Conservation (phyloP, 768 basidiomycete genomes). For the Dacryopinax spathularia region DNA sequence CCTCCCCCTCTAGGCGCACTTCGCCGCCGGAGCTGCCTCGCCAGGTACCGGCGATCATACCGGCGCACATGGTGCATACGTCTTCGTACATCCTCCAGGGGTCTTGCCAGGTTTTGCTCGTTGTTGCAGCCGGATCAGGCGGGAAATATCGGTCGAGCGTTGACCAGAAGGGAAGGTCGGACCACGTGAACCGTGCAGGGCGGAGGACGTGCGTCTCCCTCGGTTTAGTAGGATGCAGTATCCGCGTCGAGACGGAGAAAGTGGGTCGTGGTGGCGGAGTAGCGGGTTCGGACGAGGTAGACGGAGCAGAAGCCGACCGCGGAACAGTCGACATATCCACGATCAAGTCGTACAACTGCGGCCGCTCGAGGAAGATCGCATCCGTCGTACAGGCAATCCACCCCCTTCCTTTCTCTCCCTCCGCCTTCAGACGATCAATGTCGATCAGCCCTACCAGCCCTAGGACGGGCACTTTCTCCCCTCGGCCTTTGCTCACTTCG, state of each 20-base stretch:
- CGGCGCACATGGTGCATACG: conserved; percentile 65
- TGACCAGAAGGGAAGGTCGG: conserved; percentile 69
- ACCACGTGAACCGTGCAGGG: conserved; percentile 64
- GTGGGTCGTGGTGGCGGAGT: conserved; percentile 32
- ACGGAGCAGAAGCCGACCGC: conserved; percentile 31
- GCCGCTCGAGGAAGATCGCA: conserved; percentile 69
- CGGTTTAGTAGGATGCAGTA: conserved; percentile 15
- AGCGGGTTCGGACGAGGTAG: conserved; percentile 28
- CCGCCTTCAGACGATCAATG: conserved; percentile 43
- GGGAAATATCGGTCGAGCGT: conserved; percentile 55
- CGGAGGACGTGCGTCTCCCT: conserved; percentile 38
- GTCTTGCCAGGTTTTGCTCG: conserved; percentile 40
- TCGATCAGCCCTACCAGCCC: conserved; percentile 72
- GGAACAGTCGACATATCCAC: conserved; percentile 58
- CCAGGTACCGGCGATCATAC: conserved; percentile 42
- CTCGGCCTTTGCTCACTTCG: conserved; percentile 6
- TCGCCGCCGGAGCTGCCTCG: conserved; percentile 26
- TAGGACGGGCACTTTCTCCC: conserved; percentile 35
- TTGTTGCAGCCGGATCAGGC: conserved; percentile 1
- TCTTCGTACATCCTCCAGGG: conserved; percentile 76
- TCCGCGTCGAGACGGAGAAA: conserved; percentile 44
- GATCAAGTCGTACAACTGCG: conserved; percentile 62
- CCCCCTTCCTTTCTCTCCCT: conserved; percentile 46
- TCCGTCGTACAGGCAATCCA: conserved; percentile 88
- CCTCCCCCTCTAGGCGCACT: conserved; percentile 51